A percentile compares a stretch with the other conserved stretches of the same genome.
Evolutionary conservation across 2,329 filamentous ascomycete species (phyloP).

Genomic region (Neobulgaria alba): DNA sequence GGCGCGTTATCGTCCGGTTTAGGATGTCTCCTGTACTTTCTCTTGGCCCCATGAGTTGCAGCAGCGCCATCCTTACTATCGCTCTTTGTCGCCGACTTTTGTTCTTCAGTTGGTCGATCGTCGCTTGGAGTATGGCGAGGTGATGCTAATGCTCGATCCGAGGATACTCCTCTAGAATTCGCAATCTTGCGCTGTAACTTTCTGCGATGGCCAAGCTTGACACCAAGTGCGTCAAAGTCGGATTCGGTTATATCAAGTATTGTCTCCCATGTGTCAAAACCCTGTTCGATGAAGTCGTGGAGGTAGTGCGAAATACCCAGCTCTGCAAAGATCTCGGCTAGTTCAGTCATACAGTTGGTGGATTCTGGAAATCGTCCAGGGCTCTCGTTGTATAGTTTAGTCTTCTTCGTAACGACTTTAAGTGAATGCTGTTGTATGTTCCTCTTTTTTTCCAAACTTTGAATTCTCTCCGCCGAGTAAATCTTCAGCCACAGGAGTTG

Average conservation of each 20-base stretch:
- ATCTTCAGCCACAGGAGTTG: too few species aligned
- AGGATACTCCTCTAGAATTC: conserved; percentile 54
- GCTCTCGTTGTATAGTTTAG: too few species aligned
- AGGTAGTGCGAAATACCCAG: conserved; percentile 74
- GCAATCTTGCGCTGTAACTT: conserved; percentile 80
- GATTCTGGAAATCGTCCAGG: conserved; percentile 29
- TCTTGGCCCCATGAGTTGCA: conserved; percentile 43
- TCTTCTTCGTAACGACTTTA: too few species aligned
- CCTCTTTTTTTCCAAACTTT: too few species aligned
- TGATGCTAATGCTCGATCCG: conserved; percentile 29
- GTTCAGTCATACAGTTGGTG: conserved; percentile 37
- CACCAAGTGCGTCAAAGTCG: conserved; percentile 65
- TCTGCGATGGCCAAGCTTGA: conserved; percentile 76
- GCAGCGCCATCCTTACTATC: conserved; percentile 38
- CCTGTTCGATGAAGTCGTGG: conserved; percentile 63
- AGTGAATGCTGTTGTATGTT: too few species aligned
- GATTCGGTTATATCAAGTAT: conserved; percentile 78
- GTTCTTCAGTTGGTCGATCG: conserved; percentile 48
- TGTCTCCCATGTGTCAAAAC: conserved; percentile 79
- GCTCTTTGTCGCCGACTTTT: conserved; percentile 35
- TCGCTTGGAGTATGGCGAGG: conserved; percentile 41
- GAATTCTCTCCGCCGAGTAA: too few species aligned
- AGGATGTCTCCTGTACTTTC: conserved; percentile 70
- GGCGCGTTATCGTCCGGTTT: conserved; percentile 77
- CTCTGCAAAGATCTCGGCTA: conserved; percentile 61